Evolutionary conservation across 495 filamentous ascomycete genomes (phyloP).

Genomic region (Hyaloscypha finlandica): DNA sequence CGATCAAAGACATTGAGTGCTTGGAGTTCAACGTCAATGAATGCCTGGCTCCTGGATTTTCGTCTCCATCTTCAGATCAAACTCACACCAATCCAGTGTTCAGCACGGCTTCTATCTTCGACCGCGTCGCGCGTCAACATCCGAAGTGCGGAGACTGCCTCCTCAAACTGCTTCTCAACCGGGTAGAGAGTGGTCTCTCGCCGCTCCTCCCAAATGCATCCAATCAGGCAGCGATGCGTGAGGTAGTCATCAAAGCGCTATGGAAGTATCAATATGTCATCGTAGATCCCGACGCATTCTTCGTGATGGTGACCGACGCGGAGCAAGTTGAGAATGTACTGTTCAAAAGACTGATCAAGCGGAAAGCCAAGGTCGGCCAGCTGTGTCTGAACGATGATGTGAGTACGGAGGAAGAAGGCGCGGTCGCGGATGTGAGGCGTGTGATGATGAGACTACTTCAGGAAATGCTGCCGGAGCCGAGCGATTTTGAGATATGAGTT

Average conservation of each 20-base stretch:
- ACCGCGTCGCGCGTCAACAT: not conserved
- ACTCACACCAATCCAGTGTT: not conserved
- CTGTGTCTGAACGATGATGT: not conserved
- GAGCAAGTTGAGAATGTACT: conserved; percentile 44
- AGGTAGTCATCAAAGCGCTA: not conserved
- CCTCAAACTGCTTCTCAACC: not conserved
- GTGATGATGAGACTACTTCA: not conserved
- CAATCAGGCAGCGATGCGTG: not conserved
- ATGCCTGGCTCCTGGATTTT: conserved; percentile 45
- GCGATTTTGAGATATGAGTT: not conserved
- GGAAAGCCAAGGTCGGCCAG: not conserved
- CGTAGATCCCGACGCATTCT: conserved; percentile 43
- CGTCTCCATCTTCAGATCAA: conserved; percentile 29
- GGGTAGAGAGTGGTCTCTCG: not conserved
- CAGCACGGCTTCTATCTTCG: not conserved
- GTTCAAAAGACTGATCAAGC: conserved; percentile 32
- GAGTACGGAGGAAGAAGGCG: not conserved
- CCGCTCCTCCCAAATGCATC: not conserved
- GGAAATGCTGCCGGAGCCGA: not conserved
- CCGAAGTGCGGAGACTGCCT: not conserved
- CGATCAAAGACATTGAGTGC: conserved; percentile 43
- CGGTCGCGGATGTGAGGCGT: not conserved
- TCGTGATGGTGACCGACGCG: conserved; percentile 47
- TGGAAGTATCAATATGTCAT: conserved; percentile 41
- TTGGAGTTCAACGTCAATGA: too few relatives aligned